Base-by-base conservation (phyloP, 1,284 basidiomycete genomes). In the Athelia sp. region DNA sequence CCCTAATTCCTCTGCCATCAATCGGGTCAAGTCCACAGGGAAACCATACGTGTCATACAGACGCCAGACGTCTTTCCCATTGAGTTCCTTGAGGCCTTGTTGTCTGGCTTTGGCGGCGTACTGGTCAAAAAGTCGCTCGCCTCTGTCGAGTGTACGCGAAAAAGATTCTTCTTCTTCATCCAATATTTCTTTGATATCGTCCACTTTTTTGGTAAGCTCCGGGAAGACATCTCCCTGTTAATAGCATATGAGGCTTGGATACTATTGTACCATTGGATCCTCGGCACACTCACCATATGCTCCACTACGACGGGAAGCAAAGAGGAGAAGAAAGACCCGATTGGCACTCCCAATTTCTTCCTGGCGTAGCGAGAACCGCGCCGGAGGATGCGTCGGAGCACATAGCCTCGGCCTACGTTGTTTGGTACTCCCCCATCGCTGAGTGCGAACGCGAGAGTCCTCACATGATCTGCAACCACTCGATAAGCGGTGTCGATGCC, bases 41-140 rank as follows among this genome's bases (percentile, higher is more conserved):
- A 99, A 99, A 38, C 96, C 96, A 65, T 92, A 99, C 0, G 97
- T 99, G 67, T 99, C 97, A 67, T 99, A 99, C 48, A 99, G 72
- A 26, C 92, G 81, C 96, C 96, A 99, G 23, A 98, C 92, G 62
- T 99, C 96, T 60, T 87, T 87, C 15, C 96, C 96, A 55, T 78
- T 84, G 42, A 99, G 81, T 56, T 84, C 79, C 49, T 76, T 88
- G 9, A 72, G 61, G 13, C 84, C 84, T 43, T 78, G 74, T 44
- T 86, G 78, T 54, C 77, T 76, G 9, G 94, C 85, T 47, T 80
- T 78, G 22, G 74, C 67, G 22, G 91, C 90, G 67, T 93, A 98
- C 62, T 91, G 85, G 57, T 96, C 94, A 67, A 99, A 99, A 6
- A 99, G 78, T 63, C 89, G 94, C 74, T 99, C 96, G 35, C 96